Percentiles rank a stretch among this genome's conserved stretches.
Conservation (phyloP, 2,329 filamentous ascomycete species). For the Clarireedia homoeocarpa region DNA sequence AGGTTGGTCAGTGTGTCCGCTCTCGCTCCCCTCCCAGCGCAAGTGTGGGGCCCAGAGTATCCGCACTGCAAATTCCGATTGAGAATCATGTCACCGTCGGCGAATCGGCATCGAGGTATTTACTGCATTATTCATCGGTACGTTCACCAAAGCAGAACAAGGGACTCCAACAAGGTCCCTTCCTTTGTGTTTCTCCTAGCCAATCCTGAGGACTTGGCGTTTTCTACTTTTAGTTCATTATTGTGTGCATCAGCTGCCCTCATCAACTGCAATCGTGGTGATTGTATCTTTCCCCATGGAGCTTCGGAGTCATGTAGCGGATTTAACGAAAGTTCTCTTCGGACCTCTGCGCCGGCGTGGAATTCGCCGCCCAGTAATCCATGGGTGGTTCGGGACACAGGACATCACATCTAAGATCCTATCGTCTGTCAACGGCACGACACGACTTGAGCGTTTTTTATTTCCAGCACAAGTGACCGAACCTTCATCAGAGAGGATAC, state of each 20-base stretch:
- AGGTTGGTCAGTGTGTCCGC: not conserved
- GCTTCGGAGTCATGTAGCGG: not conserved
- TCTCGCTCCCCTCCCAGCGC: too few relatives aligned
- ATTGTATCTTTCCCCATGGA: not conserved
- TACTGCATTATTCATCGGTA: not conserved
- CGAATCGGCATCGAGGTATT: constrained; percentile 2
- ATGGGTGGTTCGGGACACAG: too few relatives aligned
- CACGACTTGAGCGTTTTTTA: too few relatives aligned
- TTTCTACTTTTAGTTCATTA: not conserved
- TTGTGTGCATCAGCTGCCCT: not conserved
- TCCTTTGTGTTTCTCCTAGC: not conserved
- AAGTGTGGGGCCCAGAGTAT: not conserved
- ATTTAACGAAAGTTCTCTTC: not conserved
- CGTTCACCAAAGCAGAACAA: not conserved
- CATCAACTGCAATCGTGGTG: not conserved
- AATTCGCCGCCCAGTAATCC: not conserved
- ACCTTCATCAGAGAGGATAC: too few relatives aligned
- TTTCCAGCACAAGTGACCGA: too few relatives aligned
- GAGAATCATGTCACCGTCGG: not conserved
- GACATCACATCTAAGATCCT: too few relatives aligned
- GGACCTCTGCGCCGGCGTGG: not conserved
- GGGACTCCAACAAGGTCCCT: not conserved
- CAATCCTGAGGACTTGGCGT: not conserved
- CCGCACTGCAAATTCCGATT: not conserved
- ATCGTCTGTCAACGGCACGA: too few relatives aligned